Evolutionary conservation across 495 filamentous ascomycete species (phyloP).

Genomic region (Staphylotrichum tortipilum): DNA sequence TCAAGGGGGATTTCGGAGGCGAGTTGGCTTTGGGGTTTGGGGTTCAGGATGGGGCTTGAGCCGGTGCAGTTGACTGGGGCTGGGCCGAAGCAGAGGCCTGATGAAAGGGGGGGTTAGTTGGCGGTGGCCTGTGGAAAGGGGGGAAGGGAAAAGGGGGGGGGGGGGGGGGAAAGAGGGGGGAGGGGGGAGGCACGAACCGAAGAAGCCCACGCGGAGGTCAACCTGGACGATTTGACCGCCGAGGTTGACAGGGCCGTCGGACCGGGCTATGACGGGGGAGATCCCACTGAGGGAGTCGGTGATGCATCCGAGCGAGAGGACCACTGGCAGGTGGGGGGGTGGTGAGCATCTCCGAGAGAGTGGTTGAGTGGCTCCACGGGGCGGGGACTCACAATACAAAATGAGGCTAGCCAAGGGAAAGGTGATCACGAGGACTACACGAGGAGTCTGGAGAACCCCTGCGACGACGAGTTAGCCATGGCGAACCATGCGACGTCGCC

Average conservation of each 20-base stretch:
- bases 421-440: constrained; percentile 15
- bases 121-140: no score
- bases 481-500: no score
- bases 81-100: constrained; percentile 22
- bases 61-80: constrained; percentile 12
- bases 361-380: not conserved
- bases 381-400: constrained; percentile 13
- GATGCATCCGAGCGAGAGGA: constrained; percentile 17
- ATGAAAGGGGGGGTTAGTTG: not conserved
- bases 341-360: not conserved
- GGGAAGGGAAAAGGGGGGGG: no score
- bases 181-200: constrained; percentile 6
- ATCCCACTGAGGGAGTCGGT: constrained; percentile 13
- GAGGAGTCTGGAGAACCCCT: constrained; percentile 22
- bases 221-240: constrained; percentile 6
- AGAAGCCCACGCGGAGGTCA: constrained; percentile 22
- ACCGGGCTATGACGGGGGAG: constrained; percentile 13
- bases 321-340: constrained; percentile 9
- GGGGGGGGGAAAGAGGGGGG: not conserved
- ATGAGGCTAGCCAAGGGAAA: constrained; percentile 18
- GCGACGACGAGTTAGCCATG: no score
- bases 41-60: not conserved
- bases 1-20: not conserved
- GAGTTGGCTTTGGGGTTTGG: constrained; percentile 5
- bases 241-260: constrained; percentile 11